Evolutionary conservation across 768 basidiomycete genomes (phyloP).

Genomic region (Gyrodon lividus): DNA sequence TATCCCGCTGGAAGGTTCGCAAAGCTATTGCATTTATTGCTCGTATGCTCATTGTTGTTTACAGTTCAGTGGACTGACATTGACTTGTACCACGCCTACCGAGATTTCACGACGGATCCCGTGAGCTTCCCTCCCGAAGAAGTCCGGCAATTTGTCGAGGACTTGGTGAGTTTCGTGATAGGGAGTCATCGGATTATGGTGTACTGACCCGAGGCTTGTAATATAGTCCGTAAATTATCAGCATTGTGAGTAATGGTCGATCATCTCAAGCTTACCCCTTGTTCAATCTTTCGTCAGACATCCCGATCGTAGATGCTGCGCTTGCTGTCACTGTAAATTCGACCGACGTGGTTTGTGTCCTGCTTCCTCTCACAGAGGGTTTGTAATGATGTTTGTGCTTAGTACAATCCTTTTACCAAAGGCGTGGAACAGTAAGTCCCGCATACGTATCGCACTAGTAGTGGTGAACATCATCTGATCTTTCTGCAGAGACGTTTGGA

Average conservation of each 20-base stretch:
- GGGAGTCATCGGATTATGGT: constrained; percentile 45
- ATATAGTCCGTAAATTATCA: constrained; percentile 4
- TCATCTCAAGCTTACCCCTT: constrained; percentile 33
- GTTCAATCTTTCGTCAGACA: constrained; percentile 38
- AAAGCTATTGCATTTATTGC: background rate
- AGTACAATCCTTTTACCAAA: constrained; percentile 65
- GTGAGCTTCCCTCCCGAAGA: constrained; percentile 53
- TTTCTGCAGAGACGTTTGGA: constrained; percentile 57
- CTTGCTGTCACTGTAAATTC: constrained; percentile 52
- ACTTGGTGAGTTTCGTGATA: constrained; percentile 63
- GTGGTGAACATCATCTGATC: constrained; percentile 34
- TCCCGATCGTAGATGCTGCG: constrained; percentile 67
- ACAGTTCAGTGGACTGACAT: constrained; percentile 73
- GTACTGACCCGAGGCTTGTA: too few species aligned
- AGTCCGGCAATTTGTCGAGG: constrained; percentile 47
- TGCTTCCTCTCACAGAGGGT: background rate
- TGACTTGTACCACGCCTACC: constrained; percentile 61
- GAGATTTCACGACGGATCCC: constrained; percentile 68
- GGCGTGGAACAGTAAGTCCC: constrained; percentile 50
- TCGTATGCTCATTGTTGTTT: constrained; percentile 38
- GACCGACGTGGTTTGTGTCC: constrained; percentile 52
- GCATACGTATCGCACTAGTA: constrained; percentile 14
- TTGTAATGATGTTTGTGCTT: background rate
- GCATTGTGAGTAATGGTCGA: constrained; percentile 5
- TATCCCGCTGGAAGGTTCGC: constrained; percentile 65